phyloP scores from a whole-genome alignment of 176 grass and related monocot genomes.

The Phoenix dactylifera region DNA sequence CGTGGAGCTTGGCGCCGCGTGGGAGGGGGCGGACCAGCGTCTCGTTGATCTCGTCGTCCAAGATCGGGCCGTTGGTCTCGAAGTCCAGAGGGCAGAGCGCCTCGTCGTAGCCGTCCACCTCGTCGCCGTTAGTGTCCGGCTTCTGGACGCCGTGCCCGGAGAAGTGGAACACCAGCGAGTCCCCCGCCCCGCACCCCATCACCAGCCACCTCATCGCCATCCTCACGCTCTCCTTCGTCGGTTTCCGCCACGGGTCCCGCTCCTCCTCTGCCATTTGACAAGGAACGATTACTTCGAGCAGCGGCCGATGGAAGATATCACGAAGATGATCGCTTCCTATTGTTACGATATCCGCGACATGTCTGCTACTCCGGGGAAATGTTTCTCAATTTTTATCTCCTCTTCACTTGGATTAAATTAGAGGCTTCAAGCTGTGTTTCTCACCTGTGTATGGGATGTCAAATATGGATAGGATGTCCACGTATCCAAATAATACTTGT shows the following conservation, averaged over 20 bases:
- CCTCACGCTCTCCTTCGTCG: constrained; percentile 52
- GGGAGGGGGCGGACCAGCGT: constrained; percentile 57
- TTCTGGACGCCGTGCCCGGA: constrained; percentile 86
- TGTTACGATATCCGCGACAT: no score
- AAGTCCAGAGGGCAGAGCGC: constrained; percentile 79
- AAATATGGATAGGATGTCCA: no score
- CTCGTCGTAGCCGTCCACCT: constrained; percentile 84
- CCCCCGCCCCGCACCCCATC: constrained; percentile 26
- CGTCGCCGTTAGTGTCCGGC: constrained; percentile 60
- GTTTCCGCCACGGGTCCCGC: constrained; percentile 20
- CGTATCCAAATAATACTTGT: no score
- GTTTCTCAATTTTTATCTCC: no score
- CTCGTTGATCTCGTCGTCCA: constrained; percentile 72
- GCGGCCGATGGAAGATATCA: no score
- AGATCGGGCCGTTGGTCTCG: constrained; percentile 40
- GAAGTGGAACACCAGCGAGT: constrained; percentile 89
- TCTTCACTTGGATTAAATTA: no score
- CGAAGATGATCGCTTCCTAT: no score
- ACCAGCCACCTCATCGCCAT: constrained; percentile 81
- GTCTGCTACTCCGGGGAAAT: no score
- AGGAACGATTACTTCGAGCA: no score
- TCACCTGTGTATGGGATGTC: no score
- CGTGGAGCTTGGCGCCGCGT: constrained; percentile 55
- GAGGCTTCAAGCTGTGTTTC: no score
- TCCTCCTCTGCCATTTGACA: constrained; percentile 37